Percentiles rank a stretch among this genome's conserved stretches.
phyloP scores from a whole-genome alignment of 148 eudicot genomes.

The Tetragonia tetragonoides region DNA sequence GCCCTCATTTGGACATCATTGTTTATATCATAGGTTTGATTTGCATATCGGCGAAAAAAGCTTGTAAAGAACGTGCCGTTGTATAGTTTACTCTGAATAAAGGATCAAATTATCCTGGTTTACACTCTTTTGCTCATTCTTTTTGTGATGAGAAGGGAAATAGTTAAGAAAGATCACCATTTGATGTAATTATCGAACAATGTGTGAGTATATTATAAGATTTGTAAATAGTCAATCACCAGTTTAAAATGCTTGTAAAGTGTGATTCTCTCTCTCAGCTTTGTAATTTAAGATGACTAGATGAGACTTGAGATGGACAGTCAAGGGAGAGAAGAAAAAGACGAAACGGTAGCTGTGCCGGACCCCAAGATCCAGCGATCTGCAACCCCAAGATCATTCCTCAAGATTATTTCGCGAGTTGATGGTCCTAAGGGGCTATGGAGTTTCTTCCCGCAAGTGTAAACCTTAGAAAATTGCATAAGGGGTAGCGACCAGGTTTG shows the following conservation, averaged over 20 bases:
- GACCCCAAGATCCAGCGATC: too few relatives aligned
- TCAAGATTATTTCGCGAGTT: too few relatives aligned
- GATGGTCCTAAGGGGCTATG: too few relatives aligned
- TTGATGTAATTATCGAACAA: constrained; percentile 22
- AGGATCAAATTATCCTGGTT: not conserved
- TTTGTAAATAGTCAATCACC: constrained; percentile 15
- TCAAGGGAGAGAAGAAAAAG: too few relatives aligned
- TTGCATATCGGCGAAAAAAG: constrained; percentile 4
- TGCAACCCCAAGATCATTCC: too few relatives aligned
- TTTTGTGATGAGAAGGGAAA: constrained; percentile 23
- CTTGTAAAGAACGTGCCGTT: constrained; percentile 24
- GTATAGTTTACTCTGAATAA: constrained; percentile 29
- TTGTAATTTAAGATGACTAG: not conserved
- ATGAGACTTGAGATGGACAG: too few relatives aligned
- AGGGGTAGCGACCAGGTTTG: too few relatives aligned
- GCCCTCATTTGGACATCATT: constrained; percentile 15
- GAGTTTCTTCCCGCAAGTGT: too few relatives aligned
- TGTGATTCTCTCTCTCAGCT: not conserved
- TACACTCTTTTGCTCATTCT: constrained; percentile 20
- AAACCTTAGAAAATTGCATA: too few relatives aligned
- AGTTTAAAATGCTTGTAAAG: not conserved
- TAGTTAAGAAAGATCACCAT: not conserved
- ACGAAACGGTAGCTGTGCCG: too few relatives aligned
- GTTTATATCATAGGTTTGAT: constrained; percentile 25
- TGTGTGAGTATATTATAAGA: constrained; percentile 13